Evolutionary conservation across 78 protist genomes (phyloP).

Genomic region (Dictyostelium firmibasis): DNA sequence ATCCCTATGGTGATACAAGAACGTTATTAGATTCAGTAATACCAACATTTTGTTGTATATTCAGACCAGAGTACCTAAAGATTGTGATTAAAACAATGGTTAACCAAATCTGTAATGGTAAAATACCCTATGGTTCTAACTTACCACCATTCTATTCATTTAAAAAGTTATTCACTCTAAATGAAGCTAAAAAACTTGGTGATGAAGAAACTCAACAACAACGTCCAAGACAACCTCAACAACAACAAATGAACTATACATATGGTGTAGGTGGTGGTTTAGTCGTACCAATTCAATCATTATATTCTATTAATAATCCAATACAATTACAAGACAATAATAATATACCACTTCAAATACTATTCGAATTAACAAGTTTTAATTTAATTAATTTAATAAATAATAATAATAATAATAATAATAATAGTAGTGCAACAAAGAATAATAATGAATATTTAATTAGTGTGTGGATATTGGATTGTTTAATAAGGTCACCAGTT

Average conservation of each 20-base stretch:
- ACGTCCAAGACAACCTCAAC: neutral
- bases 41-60: conserved; percentile 16
- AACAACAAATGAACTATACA: conserved; percentile 4
- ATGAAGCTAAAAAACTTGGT: neutral
- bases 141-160: conserved; percentile 6
- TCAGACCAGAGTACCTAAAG: neutral
- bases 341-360: neutral
- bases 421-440: no score
- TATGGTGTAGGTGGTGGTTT: conserved; percentile 19
- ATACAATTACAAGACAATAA: conserved; percentile 14
- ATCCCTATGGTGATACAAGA: neutral
- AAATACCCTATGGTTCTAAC: neutral
- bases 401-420: neutral
- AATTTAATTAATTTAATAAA: neutral
- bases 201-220: neutral
- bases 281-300: neutral
- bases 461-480: conserved; percentile 3
- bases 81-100: neutral
- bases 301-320: neutral
- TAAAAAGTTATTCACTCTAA: neutral
- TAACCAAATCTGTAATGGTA: neutral
- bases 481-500: conserved; percentile 6
- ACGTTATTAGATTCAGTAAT: neutral
- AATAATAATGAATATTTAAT: neutral
- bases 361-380: conserved; percentile 8